Evolutionary conservation across 2,329 filamentous ascomycete genomes (phyloP).

Genomic region (Aspergillus pseudoterreus): DNA sequence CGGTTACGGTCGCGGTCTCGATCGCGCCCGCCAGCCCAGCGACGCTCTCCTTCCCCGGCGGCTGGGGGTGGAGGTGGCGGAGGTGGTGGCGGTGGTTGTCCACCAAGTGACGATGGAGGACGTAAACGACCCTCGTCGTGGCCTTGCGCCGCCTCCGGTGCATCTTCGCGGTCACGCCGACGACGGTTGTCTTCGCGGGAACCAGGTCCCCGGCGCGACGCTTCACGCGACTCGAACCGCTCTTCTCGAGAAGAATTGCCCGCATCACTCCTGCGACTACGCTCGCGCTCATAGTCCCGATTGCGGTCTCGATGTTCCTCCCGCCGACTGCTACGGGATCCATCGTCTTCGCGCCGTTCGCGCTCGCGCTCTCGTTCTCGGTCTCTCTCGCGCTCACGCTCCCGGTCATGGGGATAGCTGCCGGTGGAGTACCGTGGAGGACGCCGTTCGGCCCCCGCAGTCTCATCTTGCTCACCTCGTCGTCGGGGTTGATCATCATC

Average conservation of each 20-base stretch:
- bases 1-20: conserved; percentile 34
- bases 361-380: conserved; percentile 23
- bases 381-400: conserved; percentile 30
- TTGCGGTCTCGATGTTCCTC: conserved; percentile 36
- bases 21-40: conserved; percentile 33
- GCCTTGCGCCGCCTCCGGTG: conserved; percentile 18
- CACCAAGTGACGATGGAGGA: conserved; percentile 31
- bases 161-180: conserved; percentile 32
- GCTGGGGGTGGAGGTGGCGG: conserved; percentile 22
- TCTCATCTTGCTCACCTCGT: conserved; percentile 32
- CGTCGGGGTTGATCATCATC: conserved; percentile 26
- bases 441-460: conserved; percentile 28
- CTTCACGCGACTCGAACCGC: conserved; percentile 27
- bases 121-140: conserved; percentile 30
- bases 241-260: conserved; percentile 20
- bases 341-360: conserved; percentile 25
- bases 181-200: conserved; percentile 34
- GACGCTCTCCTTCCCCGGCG: conserved; percentile 30
- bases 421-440: conserved; percentile 27
- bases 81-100: conserved; percentile 25
- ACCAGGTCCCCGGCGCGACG: conserved; percentile 27
- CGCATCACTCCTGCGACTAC: conserved; percentile 31
- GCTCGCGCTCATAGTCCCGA: conserved; percentile 31
- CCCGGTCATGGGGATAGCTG: conserved; percentile 20
- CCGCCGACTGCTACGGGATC: conserved; percentile 26